phyloP scores from a whole-genome alignment of 1,139 yeast species.

The Eremothecium gossypii region DNA sequence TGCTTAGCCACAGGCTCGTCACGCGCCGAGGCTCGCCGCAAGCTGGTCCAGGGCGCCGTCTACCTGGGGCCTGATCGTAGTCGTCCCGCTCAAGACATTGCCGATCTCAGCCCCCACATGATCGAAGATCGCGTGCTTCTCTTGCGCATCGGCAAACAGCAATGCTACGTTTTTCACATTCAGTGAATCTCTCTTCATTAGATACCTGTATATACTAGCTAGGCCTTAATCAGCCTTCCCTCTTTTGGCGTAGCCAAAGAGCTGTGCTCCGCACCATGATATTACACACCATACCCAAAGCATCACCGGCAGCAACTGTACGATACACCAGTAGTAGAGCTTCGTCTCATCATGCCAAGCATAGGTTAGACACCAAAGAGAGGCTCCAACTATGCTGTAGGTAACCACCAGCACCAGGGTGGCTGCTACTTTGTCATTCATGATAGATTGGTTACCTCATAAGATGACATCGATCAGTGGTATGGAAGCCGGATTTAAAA shows the following conservation, averaged over 20 bases:
- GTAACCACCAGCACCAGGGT: conserved; percentile 9
- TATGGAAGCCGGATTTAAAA: no score
- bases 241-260: conserved; percentile 22
- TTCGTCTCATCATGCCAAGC: conserved; percentile 8
- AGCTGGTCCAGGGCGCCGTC: conserved; percentile 64
- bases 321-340: conserved; percentile 19
- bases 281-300: conserved; percentile 25
- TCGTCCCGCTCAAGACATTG: conserved; percentile 39
- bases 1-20: conserved; percentile 35
- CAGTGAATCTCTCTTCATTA: conserved; percentile 10
- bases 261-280: conserved; percentile 24
- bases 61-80: conserved; percentile 55
- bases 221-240: conserved; percentile 2
- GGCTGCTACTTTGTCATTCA: conserved; percentile 11
- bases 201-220: neutral
- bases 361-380: conserved; percentile 7
- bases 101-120: conserved; percentile 41
- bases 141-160: conserved; percentile 67
- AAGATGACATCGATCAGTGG: no score
- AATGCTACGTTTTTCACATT: conserved; percentile 47
- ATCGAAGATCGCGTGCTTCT: conserved; percentile 55
- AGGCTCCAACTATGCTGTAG: conserved; percentile 5
- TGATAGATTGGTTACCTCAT: neutral
- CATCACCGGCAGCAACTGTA: conserved; percentile 18
- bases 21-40: conserved; percentile 52